A percentile compares a stretch with the other conserved stretches of the same genome.
Evolutionary conservation across 2,329 filamentous ascomycete species (phyloP).

Genomic region (Monilinia polystroma): DNA sequence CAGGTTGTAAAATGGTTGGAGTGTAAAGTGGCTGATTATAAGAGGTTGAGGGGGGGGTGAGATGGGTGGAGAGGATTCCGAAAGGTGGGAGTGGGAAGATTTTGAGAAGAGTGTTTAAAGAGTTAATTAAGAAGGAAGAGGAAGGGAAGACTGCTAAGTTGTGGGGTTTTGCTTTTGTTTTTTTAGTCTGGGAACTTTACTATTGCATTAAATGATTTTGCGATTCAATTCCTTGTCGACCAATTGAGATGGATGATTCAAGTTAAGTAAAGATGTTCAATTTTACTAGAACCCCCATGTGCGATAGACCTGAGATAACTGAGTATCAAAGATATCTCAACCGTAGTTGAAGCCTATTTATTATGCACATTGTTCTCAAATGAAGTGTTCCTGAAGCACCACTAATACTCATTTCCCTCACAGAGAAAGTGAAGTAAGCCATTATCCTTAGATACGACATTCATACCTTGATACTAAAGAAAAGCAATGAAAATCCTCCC

Average conservation of each 20-base stretch:
- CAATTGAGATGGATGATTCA: not conserved
- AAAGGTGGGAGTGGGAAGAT: slow-evolving; percentile 52
- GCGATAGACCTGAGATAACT: not conserved
- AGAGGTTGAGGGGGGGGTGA: slow-evolving; percentile 49
- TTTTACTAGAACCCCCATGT: not conserved
- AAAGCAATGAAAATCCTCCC: not conserved
- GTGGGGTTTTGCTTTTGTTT: too few species aligned
- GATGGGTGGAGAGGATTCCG: slow-evolving; percentile 50
- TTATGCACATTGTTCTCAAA: slow-evolving; percentile 2
- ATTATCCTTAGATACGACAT: not conserved
- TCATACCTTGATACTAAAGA: not conserved
- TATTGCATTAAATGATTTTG: too few species aligned
- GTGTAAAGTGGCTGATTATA: slow-evolving; percentile 48
- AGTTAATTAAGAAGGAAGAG: slow-evolving; percentile 48
- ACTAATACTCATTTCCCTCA: not conserved
- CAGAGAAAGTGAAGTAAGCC: not conserved
- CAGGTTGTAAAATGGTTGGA: slow-evolving; percentile 47
- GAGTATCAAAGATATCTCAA: not conserved
- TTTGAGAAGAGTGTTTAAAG: slow-evolving; percentile 35
- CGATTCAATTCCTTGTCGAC: not conserved
- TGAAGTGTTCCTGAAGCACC: not conserved
- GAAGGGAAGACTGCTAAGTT: slow-evolving; percentile 30
- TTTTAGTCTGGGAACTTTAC: too few species aligned
- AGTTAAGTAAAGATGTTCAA: not conserved
- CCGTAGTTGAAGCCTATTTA: not conserved